Base-by-base conservation (phyloP, 805 yeast species). In the Lachancea fermentati region DNA sequence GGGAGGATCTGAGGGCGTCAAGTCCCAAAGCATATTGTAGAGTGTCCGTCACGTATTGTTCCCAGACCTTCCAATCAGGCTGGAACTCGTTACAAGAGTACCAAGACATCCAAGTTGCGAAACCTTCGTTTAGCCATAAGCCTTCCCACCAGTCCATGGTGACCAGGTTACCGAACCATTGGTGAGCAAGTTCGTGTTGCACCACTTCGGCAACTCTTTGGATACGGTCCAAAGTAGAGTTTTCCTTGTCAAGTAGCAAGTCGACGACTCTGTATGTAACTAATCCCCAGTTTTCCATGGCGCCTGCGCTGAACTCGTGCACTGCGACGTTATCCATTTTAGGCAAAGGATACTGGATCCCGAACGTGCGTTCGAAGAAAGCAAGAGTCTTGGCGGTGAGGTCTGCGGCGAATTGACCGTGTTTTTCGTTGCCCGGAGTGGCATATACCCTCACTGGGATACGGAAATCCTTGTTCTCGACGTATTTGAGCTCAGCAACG, bases 71-170 rank as follows among this genome's bases (percentile, higher is more conserved):
- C 91, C 93, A 85, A 48, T 83, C 87, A 19, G 93, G 93, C 63
- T 75, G 78, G 55, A 83, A 73, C 34, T 78, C 65, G 64, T 84
- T 79, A 61, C 86, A 80, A 7, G 89, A 82, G 57, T 76, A 81
- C 88, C 91, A 85, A 4, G 91, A 84, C 82, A 82, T 83, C 86
- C 91, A 85, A 39, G 94, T 85, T 36, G 95, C 95, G 52, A 85
- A 85, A 34, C 93, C 91, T 85, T 85, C 45, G 57, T 85, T 85
- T 46, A 85, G 74, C 95, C 95, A 85, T 50, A 85, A 70, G 53
- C 84, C 93, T 52, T 85, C 86, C 95, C 95, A 85, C 93, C 94
- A 86, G 54, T 82, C 79, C 95, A 85, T 86, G 34, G 95, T 86
- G 45, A 85, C 91, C 51, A 82, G 72, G 62, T 86, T 81, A 41